Percentiles rank a stretch among this genome's conserved stretches.
These are phyloP conservation scores for Tulasnella sp. DNA, from an alignment of 768 basidiomycete genomes.

Conservation along the genomic window DNA sequence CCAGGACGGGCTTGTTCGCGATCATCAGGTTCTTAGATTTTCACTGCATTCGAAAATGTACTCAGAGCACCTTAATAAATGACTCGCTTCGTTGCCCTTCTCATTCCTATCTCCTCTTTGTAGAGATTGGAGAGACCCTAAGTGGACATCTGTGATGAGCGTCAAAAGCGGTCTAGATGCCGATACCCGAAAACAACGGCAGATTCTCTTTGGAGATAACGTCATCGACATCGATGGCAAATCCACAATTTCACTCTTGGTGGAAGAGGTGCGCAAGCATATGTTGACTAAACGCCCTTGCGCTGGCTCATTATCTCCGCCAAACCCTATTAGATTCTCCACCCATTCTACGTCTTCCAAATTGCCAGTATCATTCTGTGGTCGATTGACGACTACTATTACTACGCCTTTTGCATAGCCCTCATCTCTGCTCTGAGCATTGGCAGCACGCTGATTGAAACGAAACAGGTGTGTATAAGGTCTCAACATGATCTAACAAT, in stretches of 20 bases:
- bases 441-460: constrained; percentile 77
- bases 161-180: constrained; percentile 56
- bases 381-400: constrained; percentile 92
- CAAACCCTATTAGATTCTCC: constrained; percentile 51
- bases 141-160: constrained; percentile 49
- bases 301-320: too few species aligned
- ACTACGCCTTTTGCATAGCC: constrained; percentile 95
- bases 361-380: constrained; percentile 89
- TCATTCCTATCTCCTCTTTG: neutral
- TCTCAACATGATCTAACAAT: neutral
- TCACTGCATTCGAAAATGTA: neutral
- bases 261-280: constrained; percentile 73
- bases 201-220: constrained; percentile 70
- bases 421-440: constrained; percentile 82
- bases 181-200: constrained; percentile 48
- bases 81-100: constrained; percentile 1
- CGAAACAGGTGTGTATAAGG: constrained; percentile 58
- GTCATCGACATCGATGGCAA: constrained; percentile 86
- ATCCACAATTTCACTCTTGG: constrained; percentile 57
- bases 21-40: constrained; percentile 57
- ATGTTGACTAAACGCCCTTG: neutral
- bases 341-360: constrained; percentile 98
- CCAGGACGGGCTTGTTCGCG: constrained; percentile 65
- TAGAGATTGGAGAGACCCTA: constrained; percentile 85
- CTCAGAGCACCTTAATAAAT: neutral